phyloP scores from a whole-genome alignment of 805 yeast species.

The Metschnikowia colocasiae region DNA sequence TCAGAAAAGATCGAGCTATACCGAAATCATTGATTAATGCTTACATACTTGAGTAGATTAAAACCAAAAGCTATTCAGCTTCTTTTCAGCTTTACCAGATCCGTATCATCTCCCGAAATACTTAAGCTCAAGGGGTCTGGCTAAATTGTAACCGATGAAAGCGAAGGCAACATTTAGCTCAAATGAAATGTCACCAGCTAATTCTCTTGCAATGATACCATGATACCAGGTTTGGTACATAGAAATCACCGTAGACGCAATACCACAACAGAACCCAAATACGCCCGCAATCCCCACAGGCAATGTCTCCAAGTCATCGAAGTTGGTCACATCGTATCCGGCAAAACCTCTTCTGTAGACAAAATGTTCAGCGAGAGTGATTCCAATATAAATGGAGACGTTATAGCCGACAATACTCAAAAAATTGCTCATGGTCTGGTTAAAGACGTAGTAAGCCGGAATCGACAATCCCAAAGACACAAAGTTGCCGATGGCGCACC shows the following conservation, averaged over 20 bases:
- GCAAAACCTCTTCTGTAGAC: constrained; percentile 25
- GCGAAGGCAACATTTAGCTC: constrained; percentile 28
- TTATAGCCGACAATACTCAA: constrained; percentile 32
- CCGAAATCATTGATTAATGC: not conserved
- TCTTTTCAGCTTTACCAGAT: not conserved
- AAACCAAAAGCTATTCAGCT: not conserved
- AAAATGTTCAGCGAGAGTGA: constrained; percentile 28
- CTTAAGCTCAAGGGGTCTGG: constrained; percentile 30
- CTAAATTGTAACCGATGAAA: constrained; percentile 25
- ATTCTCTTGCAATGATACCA: constrained; percentile 26
- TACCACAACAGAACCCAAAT: constrained; percentile 28
- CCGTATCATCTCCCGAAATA: constrained; percentile 15
- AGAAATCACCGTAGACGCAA: constrained; percentile 30
- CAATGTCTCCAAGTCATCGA: constrained; percentile 20
- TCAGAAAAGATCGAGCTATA: not conserved
- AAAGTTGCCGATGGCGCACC: constrained; percentile 32
- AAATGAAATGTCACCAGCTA: constrained; percentile 31
- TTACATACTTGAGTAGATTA: not conserved
- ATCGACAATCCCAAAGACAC: constrained; percentile 31
- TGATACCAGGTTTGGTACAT: constrained; percentile 35
- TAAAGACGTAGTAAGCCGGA: constrained; percentile 34
- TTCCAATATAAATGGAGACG: constrained; percentile 32
- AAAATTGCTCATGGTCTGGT: constrained; percentile 29
- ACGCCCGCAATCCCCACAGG: constrained; percentile 33
- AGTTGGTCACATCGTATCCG: constrained; percentile 27